Conservation (phyloP, 306 rosid genomes). For the Sindora glabra region DNA sequence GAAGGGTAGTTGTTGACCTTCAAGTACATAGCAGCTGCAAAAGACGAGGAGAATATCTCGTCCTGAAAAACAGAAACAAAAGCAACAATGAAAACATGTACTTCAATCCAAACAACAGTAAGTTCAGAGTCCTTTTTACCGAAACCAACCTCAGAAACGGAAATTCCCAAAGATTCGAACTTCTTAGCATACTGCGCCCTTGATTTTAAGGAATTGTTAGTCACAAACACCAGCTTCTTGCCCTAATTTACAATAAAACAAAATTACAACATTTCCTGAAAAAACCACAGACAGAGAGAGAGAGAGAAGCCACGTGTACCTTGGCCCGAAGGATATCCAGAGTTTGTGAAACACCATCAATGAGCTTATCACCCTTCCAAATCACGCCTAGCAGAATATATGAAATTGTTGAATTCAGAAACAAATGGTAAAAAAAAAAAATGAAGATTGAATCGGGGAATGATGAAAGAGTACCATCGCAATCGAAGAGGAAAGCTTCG, state of each 20-base stretch:
- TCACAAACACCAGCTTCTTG: constrained; percentile 79
- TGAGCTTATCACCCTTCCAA: constrained; percentile 79
- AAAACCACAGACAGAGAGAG: neutral
- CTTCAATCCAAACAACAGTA: neutral
- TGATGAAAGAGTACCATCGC: constrained; percentile 47
- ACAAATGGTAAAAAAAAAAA: neutral
- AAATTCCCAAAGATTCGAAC: constrained; percentile 75
- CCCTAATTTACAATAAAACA: constrained; percentile 27
- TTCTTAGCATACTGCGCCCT: constrained; percentile 57
- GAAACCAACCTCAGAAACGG: constrained; percentile 55
- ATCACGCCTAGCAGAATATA: constrained; percentile 51
- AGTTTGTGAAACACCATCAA: constrained; percentile 63
- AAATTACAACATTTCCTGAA: too few relatives aligned
- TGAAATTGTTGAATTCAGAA: too few relatives aligned
- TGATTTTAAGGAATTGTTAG: constrained; percentile 75
- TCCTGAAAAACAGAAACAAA: constrained; percentile 33
- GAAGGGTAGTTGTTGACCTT: constrained; percentile 59
- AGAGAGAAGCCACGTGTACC: constrained; percentile 10
- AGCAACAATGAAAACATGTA: neutral
- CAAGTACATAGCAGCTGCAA: constrained; percentile 92
- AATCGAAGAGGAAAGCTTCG: constrained; percentile 84
- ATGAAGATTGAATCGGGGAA: neutral
- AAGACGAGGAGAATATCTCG: constrained; percentile 90
- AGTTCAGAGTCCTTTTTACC: neutral
- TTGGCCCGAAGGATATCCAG: constrained; percentile 73